Base-by-base conservation (phyloP, 768 basidiomycete genomes). In the Lactarius tabidus region DNA sequence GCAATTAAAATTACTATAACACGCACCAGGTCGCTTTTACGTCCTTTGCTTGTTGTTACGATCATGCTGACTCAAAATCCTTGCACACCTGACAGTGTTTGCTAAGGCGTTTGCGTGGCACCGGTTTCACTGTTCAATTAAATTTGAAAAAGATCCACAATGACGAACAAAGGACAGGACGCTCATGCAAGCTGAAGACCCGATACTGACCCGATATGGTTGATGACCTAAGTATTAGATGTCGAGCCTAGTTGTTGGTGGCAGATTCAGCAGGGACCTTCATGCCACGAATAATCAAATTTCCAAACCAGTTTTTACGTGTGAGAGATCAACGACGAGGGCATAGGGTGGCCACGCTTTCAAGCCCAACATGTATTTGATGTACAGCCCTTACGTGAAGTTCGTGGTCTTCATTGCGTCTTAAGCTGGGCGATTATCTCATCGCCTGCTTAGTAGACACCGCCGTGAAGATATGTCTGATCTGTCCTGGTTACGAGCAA, bases 401-500 rank as follows among this genome's bases (percentile, higher is more conserved):
- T 95, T 71, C 75, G 84, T 72, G 56, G 14, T 29, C 64, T 66
- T 69, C 53, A 20, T 59, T 33, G n/a, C 51, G 23, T 62, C 64
- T 63, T 67, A 63, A 69, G 64, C 41, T 26, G 54, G 23, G 28
- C 54, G 97, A 93, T 75, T 91, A 90, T 74, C 82, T 98, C 31
- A 96, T 96, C 52, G 98, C 97, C 31, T 99, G 96, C 72, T 98
- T 95, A 58, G 95, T 96, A 15, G 97, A 98, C 75, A 95, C 93
- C 18, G 97, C 94, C 8, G 89, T 98, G 68, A 96, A 95, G 76
- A 92, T 98, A 67, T 98, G 96, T 95, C 91, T 92, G 1, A 90
- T 98, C 67, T 89, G 88, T 33, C 82, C 84, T 14, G 88, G 86
- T 70, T 94, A 89, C 72, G 94, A 95, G 72, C 75, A 90, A 84